Evolutionary conservation across 768 basidiomycete genomes (phyloP), one percentile per base, ranked within the genome.

Genomic region (Amanita thiersii): DNA sequence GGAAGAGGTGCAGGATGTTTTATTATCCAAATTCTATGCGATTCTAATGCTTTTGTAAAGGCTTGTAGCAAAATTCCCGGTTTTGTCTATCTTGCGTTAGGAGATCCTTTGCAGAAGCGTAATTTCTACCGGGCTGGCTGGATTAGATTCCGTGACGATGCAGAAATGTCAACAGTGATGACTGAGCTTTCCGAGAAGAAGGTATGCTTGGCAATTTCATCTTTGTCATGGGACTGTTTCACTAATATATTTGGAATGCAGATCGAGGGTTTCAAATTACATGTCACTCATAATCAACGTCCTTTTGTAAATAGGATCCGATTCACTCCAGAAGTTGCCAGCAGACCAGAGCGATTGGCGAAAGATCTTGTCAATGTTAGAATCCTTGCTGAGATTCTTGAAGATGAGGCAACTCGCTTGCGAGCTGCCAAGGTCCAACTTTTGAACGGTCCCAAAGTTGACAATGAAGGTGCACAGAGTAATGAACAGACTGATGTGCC

Each of bases 181-280:
- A 53, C 66, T 28, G 81, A 86, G 51, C 52, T 97, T 34, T 75
- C 85, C 39, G 87, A 90, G 51, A 84, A 82, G 56, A 93, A 92
- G 78, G 93, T 89, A 49, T 37, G 64, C 43, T 45, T n/a, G n/a
- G n/a, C n/a, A n/a, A 31, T 40, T 15, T 19, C 17, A 40, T 36
- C 36, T 37, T 8, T 35, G 12, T 36, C n/a, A 25, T 28, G 31
- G 28, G 23, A 21, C 43, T 37, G 21, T 12, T 21, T 17, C 30
- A 21, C n/a, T 17, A 45, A 40, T 42, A 39, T 33, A 33, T 33
- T 43, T 21, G 42, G 47, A 17, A 47, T 43, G 17, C 52, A 96
- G 92, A 88, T 97, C 56, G 89, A 93, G 57, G 87, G 85, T 43
- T 96, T 97, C 70, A 93, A 90, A 55, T 68, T 96, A 38, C 91